Conservation (phyloP, 2,329 filamentous ascomycete species). For the Harringtonia aguacate region DNA sequence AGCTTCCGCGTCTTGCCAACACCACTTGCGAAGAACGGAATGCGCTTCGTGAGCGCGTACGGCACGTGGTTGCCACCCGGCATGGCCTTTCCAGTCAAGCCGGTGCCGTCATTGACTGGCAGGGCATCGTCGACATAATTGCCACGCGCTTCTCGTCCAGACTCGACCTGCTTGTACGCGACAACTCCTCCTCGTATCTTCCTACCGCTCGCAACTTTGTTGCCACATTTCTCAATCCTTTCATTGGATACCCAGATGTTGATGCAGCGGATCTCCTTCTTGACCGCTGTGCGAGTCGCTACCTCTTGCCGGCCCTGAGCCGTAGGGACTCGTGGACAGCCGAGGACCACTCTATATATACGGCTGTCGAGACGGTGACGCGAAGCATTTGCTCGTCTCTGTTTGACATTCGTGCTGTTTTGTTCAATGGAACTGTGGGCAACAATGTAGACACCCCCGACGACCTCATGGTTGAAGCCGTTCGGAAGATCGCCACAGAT, state of each 20-base stretch:
- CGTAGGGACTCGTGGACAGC: conserved; percentile 19
- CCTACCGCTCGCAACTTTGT: conserved; percentile 27
- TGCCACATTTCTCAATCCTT: conserved; percentile 18
- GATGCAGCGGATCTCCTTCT: conserved; percentile 16
- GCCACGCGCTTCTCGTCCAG: conserved; percentile 49
- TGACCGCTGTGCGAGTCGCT: conserved; percentile 35
- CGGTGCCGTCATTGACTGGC: conserved; percentile 44
- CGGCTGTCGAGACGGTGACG: conserved; percentile 29
- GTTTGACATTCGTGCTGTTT: conserved; percentile 16
- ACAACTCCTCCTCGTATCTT: conserved; percentile 12
- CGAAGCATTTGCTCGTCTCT: conserved; percentile 26
- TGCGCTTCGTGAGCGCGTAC: conserved; percentile 20
- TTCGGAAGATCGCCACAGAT: conserved; percentile 2
- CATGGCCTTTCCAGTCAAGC: conserved; percentile 17
- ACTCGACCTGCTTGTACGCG: conserved; percentile 29
- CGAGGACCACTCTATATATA: conserved; percentile 33
- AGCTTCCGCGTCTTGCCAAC: conserved; percentile 16
- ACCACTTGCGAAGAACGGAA: conserved; percentile 12
- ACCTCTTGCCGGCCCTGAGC: conserved; percentile 22
- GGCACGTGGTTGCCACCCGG: conserved; percentile 15
- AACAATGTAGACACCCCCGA: conserved; percentile 4
- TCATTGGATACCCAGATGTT: conserved; percentile 28
- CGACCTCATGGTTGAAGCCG: conserved; percentile 1
- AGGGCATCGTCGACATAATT: conserved; percentile 54
- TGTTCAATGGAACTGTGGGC: conserved; percentile 10